Evolutionary conservation across 805 yeast species (phyloP), one percentile per base, ranked within the genome.

Genomic region (Spathaspora passalidarum): DNA sequence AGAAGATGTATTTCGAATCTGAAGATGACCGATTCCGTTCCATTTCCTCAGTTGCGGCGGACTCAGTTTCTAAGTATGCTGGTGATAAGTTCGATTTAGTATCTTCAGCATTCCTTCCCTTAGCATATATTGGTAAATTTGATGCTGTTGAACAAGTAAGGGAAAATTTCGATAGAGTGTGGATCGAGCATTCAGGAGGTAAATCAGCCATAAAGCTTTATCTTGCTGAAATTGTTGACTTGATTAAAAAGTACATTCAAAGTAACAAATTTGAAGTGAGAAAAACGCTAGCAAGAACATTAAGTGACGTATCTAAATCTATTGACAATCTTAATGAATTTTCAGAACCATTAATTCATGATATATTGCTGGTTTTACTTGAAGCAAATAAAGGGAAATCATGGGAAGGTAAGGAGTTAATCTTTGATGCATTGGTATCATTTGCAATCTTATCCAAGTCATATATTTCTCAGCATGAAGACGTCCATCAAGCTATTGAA

Each of bases 381-480:
- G 75, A 73, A 22, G 80, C 95, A 0, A 73, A 82, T 45, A 71
- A 75, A 45, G 97, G 97, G 1, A 79, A 95, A 49, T 78, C 92
- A 8, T 92, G 96, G 94, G 74, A 75, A 13, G 98, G 97, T 5
- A 92, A 92, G 56, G 97, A 90, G 54, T 63, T 73, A 22, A 76
- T 94, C 1, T 68, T 89, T 16, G 81, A 80, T 32, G 87, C 96
- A 0, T 66, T 91, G 44, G 85, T 87, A 0, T 64, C 79, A 1
- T 70, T 86, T 25, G 58, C 84, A 0, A 56, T 69, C 14, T 80
- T 79, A 48, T 72, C 81, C 7, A 63, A 70, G 40, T 54, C 52
- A 0, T 68, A 59, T 38, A 52, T 82, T 32, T 8, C 41, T 1
- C 9, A 35, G 1, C 14, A 42, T 11, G 45, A 56, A 1, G 57